A percentile compares a stretch with the other conserved stretches of the same genome.
Conservation (phyloP, 352 stramenopile species). For the Phytophthora pini region DNA sequence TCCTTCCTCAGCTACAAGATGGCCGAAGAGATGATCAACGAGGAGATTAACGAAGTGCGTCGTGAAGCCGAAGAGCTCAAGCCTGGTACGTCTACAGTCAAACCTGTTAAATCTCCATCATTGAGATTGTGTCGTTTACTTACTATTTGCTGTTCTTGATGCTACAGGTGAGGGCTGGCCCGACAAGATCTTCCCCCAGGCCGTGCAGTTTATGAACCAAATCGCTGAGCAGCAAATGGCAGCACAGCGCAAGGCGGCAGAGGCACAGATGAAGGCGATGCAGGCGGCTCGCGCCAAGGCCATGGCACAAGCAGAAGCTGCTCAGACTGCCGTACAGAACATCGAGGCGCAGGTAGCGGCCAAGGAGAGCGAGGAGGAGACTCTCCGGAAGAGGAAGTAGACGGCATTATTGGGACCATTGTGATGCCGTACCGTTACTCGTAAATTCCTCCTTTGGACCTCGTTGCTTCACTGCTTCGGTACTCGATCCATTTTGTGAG, state of each 20-base stretch:
- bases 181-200: conserved; percentile 89
- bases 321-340: conserved; percentile 44
- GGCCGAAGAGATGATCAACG: conserved; percentile 87
- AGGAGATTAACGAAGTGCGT: conserved; percentile 88
- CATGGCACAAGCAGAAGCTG: conserved; percentile 52
- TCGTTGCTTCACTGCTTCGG: conserved; percentile 26
- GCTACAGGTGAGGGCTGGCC: conserved; percentile 80
- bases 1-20: conserved; percentile 90
- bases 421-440: conserved; percentile 15
- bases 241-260: conserved; percentile 71
- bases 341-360: conserved; percentile 46
- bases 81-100: conserved; percentile 49
- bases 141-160: conserved; percentile 8
- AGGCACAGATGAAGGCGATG: conserved; percentile 78
- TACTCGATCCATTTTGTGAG: conserved; percentile 37
- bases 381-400: conserved; percentile 77
- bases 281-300: conserved; percentile 56
- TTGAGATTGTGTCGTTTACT: background rate
- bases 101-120: background rate
- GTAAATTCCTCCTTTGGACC: conserved; percentile 28
- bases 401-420: conserved; percentile 1
- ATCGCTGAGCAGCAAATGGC: conserved; percentile 88
- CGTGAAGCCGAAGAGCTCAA: conserved; percentile 83
- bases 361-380: conserved; percentile 42
- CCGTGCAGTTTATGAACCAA: conserved; percentile 91